Percentiles rank a stretch among this genome's conserved stretches.
Evolutionary conservation across 1,284 basidiomycete species (phyloP).

Genomic region (Fomitopsis schrenkii): DNA sequence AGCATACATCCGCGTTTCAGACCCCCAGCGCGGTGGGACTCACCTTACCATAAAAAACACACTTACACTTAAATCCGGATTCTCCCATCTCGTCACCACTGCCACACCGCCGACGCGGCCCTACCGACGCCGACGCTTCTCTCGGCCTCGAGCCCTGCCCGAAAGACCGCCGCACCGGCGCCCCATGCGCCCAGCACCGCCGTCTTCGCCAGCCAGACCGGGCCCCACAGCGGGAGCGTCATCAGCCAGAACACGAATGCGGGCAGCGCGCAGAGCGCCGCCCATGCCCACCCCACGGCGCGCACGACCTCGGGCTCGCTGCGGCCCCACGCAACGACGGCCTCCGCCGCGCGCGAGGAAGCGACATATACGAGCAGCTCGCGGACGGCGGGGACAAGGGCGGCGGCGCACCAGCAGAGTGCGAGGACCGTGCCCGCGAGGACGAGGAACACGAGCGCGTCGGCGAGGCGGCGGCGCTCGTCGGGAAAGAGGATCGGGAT

Average conservation of each 20-base stretch:
- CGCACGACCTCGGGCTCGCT: not conserved
- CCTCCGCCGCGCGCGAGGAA: not conserved
- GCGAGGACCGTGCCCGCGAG: not conserved
- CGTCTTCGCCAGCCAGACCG: not conserved
- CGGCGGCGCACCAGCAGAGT: not conserved
- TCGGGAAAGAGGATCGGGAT: not conserved
- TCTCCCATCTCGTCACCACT: no score
- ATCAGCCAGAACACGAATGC: not conserved
- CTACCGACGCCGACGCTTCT: not conserved
- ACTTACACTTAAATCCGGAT: no score
- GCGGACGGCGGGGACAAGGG: no score
- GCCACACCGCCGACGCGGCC: no score
- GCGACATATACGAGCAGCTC: not conserved
- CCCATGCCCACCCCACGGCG: not conserved
- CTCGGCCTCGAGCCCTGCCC: no score
- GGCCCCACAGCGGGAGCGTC: not conserved
- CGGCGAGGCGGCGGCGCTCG: not conserved
- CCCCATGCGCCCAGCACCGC: not conserved
- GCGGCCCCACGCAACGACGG: not conserved
- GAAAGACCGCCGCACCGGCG: no score
- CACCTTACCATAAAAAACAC: no score
- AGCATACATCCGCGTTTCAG: no score
- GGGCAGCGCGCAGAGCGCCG: not conserved
- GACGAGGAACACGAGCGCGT: not conserved
- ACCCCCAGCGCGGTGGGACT: no score